Evolutionary conservation across 176 grass and related monocot species (phyloP), one percentile per base, ranked within the genome.

Genomic region (Oryza australiensis): DNA sequence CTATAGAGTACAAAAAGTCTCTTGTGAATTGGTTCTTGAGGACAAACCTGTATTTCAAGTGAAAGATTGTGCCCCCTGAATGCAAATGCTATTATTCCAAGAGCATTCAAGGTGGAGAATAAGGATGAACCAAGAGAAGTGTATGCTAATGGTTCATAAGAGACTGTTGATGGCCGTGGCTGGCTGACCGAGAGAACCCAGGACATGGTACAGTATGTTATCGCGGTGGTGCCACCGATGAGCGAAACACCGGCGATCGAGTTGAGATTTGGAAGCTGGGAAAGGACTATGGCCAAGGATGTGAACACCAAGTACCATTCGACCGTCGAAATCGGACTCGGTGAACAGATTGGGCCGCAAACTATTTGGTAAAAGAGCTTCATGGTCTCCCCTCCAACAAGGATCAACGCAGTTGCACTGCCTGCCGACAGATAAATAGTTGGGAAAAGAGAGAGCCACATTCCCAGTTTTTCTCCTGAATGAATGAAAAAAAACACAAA

Each of bases 231-330:
- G 1, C 91, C 92, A 66, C 95, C 95, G 1, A 98, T 87, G 29
- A 98, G 95, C 0, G 95, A 98, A 72, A 98, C 84, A 40, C 95
- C 95, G 48, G 95, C 95, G 23, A 98, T 98, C 5, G 95, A 98
- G 62, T 98, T 98, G 55, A 98, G 92, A 82, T 98, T 98, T 57
- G 95, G 95, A 81, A 98, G 92, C 83, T 98, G 95, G 53, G 95
- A 98, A 27, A 98, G 95, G 78, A 98, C 81, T 34, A 98, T 78
- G 63, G 92, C 88, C 59, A 98, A 81, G 26, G 90, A 90, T 71
- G 92, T 95, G 80, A 98, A 98, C 33, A 98, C 95, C 73, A 98
- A 84, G 84, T 98, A 98, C 95, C 95, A 98, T 76, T 98, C 95
- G 0, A 98, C 85, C 0, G 95, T 98, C 3, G 95, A 88, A 74